These are phyloP conservation scores for Trichosporon faecale DNA, from an alignment of 1,284 basidiomycete species.

Conservation along the genomic window DNA sequence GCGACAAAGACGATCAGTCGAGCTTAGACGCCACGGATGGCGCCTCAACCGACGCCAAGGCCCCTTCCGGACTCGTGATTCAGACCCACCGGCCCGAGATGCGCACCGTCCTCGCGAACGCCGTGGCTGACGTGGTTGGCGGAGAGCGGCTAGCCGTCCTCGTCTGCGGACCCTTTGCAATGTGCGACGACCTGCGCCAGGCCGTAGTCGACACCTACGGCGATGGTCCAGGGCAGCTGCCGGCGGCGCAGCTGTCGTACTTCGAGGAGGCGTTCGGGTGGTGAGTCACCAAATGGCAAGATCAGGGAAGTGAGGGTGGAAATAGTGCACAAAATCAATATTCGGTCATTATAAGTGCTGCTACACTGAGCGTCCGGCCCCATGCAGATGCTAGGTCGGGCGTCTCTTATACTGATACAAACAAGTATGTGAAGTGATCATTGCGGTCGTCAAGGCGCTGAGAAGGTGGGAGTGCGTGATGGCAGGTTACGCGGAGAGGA, in stretches of 20 bases:
- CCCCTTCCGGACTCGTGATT: not conserved
- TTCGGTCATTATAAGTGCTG: not conserved
- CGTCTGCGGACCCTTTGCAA: slow-evolving; percentile 32
- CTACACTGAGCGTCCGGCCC: not conserved
- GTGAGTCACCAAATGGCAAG: slow-evolving; percentile 15
- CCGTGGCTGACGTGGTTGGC: slow-evolving; percentile 17
- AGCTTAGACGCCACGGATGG: not conserved
- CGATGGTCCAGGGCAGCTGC: slow-evolving; percentile 21
- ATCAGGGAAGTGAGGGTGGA: not conserved
- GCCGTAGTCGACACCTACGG: slow-evolving; percentile 29
- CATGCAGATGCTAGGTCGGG: too few relatives aligned
- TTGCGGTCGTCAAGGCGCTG: too few relatives aligned
- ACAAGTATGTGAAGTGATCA: too few relatives aligned
- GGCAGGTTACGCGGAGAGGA: too few relatives aligned
- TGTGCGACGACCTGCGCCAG: slow-evolving; percentile 34
- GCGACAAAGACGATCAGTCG: too few relatives aligned
- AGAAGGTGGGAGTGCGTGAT: too few relatives aligned
- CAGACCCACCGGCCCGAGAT: slow-evolving; percentile 26
- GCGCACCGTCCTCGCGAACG: slow-evolving; percentile 13
- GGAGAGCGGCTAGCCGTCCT: slow-evolving; percentile 30
- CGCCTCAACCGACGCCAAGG: not conserved
- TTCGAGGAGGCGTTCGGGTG: slow-evolving; percentile 38
- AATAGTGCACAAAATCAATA: not conserved
- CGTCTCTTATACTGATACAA: too few relatives aligned
- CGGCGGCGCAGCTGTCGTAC: slow-evolving; percentile 26